These are phyloP conservation scores for Rhinocladiella similis DNA, from an alignment of 2,329 filamentous ascomycete species.

Conservation along the genomic window DNA sequence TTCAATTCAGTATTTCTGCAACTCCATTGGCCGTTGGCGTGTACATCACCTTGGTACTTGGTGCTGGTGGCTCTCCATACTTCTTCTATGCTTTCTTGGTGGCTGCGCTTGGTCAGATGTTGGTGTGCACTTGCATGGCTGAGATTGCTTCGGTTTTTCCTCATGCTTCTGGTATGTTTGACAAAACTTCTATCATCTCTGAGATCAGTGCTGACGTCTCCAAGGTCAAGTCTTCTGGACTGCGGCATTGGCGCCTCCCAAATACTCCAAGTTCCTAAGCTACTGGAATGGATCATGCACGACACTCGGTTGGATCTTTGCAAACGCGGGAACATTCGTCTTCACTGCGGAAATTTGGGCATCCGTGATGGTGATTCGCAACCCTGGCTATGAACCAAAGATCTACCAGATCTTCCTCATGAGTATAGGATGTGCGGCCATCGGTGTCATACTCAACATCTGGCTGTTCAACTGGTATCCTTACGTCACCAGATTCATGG, in stretches of 20 bases:
- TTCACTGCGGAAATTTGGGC: slow-evolving; percentile 15
- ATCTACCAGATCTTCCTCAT: slow-evolving; percentile 30
- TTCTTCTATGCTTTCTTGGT: slow-evolving; percentile 22
- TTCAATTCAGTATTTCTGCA: slow-evolving; percentile 7
- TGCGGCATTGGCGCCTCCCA: slow-evolving; percentile 44
- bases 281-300: slow-evolving; percentile 52
- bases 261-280: slow-evolving; percentile 47
- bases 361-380: slow-evolving; percentile 8
- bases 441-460: slow-evolving; percentile 10
- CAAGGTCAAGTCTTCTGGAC: slow-evolving; percentile 9
- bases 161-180: slow-evolving; percentile 47
- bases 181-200: too few species aligned
- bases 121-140: neutral
- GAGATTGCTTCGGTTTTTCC: slow-evolving; percentile 51
- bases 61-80: slow-evolving; percentile 14
- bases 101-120: slow-evolving; percentile 2
- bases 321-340: slow-evolving; percentile 39
- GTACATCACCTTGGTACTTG: slow-evolving; percentile 11
- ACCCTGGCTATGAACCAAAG: slow-evolving; percentile 8
- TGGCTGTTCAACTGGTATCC: slow-evolving; percentile 6
- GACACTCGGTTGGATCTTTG: slow-evolving; percentile 56
- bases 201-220: neutral
- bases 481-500: too few species aligned
- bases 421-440: slow-evolving; percentile 13
- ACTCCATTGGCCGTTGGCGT: slow-evolving; percentile 13